These are phyloP conservation scores for Tylopilus felleus DNA, from an alignment of 768 basidiomycete species.

Conservation along the genomic window DNA sequence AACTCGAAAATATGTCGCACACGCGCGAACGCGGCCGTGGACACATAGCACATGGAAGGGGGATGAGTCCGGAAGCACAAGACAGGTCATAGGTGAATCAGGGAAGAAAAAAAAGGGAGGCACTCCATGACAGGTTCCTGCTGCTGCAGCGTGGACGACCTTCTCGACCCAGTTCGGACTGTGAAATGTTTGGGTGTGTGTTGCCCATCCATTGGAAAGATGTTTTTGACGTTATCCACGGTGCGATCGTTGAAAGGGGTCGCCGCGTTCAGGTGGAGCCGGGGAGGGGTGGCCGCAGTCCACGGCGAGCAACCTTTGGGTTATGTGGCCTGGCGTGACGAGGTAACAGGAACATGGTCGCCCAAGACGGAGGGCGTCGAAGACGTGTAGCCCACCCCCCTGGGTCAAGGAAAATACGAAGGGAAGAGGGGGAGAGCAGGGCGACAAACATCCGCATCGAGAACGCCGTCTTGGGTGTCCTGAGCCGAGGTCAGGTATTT, in stretches of 20 bases:
- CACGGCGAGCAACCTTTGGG: neutral
- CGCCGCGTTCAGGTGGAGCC: constrained; percentile 10
- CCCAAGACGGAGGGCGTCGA: neutral
- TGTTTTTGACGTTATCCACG: constrained; percentile 15
- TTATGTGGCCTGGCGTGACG: constrained; percentile 1
- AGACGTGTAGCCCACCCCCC: neutral
- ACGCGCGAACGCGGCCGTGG: constrained; percentile 1
- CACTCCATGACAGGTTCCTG: neutral
- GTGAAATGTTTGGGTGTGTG: constrained; percentile 10
- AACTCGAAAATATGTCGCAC: neutral
- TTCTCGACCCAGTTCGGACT: constrained; percentile 16
- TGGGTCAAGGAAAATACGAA: neutral
- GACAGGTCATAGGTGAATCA: neutral
- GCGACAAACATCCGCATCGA: neutral
- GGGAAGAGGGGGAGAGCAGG: neutral
- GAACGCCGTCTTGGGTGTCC: neutral
- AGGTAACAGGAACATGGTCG: neutral
- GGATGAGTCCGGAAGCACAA: neutral
- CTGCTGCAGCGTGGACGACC: constrained; percentile 9
- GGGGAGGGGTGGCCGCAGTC: constrained; percentile 2
- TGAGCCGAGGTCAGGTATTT: constrained; percentile 3
- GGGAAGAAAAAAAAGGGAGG: neutral
- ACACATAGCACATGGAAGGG: neutral
- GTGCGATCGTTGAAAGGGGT: constrained; percentile 11
- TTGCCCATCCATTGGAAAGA: neutral